Evolutionary conservation across 148 eudicot species (phyloP), one percentile per base, ranked within the genome.

Genomic region (Silene uniflora): DNA sequence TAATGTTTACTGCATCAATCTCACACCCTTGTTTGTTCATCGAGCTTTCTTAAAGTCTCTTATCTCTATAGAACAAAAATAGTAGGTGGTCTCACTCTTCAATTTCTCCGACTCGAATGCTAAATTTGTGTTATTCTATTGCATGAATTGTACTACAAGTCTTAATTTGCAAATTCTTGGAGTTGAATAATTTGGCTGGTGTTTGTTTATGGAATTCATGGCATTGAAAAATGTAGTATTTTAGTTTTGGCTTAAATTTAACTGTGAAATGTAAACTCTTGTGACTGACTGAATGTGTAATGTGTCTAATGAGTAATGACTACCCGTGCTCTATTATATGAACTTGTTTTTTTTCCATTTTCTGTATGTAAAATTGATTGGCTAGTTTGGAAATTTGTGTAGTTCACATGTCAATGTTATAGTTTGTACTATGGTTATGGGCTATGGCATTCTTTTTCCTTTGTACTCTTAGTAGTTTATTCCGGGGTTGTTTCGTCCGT

Each of bases 11-110:
- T 74, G 99, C 99, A 82, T 96, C 91, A 77, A 96, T 91, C 80
- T 91, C 98, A 79, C 98, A 91, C 24, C 95, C 98, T 80, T 86
- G 88, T 80, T 85, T 88, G 91, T 77, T 86, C 95, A 91, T 94
- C 81, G 83, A 81, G 66, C 82, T 71, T 19, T 24, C 27, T 69
- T 61, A 19, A 46, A 52, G 18, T 52, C 10, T 10, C 63, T 74
- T 61, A 60, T 75, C 44, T 39, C 44, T 39, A 39, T 39, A 39
- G 44, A 39, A 39, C 44, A 64, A 82, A 79, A 54, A 58, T 64
- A 63, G 68, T 42, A 67, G 54, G 32, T 49, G 35, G 56, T 35
- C 12, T 73, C n/a, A 32, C 13, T 73, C 35, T 32, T 32, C 4
- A 32, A 32, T 32, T 32, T 32, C 35, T 32, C 35, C 4, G 35